Conservation (phyloP, 2,329 filamentous ascomycete genomes). For the Fusarium sp. region DNA sequence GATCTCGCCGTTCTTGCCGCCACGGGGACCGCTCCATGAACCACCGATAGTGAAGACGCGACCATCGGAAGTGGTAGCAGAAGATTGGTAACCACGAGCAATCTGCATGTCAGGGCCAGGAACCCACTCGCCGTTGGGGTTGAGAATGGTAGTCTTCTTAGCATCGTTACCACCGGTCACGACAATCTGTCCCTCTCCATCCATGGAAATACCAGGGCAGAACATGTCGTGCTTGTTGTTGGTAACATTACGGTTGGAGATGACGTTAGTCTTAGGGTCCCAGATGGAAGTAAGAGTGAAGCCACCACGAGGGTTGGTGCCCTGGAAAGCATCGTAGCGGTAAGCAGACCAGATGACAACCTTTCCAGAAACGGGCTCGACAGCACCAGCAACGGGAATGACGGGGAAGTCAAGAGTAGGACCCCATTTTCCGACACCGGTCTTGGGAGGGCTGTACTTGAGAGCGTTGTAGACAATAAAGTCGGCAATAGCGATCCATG, state of each 20-base stretch:
- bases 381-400: constrained; percentile 36
- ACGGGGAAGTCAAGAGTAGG: constrained; percentile 37
- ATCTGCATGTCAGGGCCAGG: constrained; percentile 33
- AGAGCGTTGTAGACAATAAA: constrained; percentile 33
- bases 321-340: constrained; percentile 34
- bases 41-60: constrained; percentile 40
- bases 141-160: constrained; percentile 61
- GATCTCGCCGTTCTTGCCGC: constrained; percentile 37
- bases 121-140: constrained; percentile 40
- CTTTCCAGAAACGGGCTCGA: constrained; percentile 34
- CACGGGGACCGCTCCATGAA: constrained; percentile 33
- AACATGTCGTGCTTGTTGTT: constrained; percentile 67
- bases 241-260: constrained; percentile 41
- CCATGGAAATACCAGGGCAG: constrained; percentile 65
- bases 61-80: constrained; percentile 33
- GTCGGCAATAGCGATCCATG: constrained; percentile 38
- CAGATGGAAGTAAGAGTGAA: constrained; percentile 37
- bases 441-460: constrained; percentile 22
- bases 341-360: constrained; percentile 40
- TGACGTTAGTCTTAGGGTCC: constrained; percentile 33
- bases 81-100: constrained; percentile 35
- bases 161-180: constrained; percentile 66
- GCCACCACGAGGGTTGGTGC: constrained; percentile 28
- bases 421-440: constrained; percentile 35
- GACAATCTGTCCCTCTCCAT: constrained; percentile 62